Evolutionary conservation across 2,329 filamentous ascomycete genomes (phyloP).

Genomic region (Colletotrichum sp.): DNA sequence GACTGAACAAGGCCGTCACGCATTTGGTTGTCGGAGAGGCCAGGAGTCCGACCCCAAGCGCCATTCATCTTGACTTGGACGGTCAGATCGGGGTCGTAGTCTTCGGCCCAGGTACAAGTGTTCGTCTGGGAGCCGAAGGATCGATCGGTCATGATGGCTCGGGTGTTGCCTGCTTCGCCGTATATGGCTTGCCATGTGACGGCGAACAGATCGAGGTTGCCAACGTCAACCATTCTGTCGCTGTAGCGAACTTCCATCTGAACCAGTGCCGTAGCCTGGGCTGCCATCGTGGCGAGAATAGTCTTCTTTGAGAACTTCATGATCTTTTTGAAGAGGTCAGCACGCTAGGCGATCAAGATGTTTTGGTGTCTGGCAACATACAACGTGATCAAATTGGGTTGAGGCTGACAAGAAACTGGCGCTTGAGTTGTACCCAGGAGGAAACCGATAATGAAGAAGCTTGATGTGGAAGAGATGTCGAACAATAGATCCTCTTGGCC

Average conservation of each 20-base stretch:
- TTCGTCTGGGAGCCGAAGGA: constrained; percentile 5
- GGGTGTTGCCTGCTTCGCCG: constrained; percentile 16
- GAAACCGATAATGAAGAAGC: background rate
- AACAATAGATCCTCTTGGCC: background rate
- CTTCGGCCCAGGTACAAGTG: constrained; percentile 9
- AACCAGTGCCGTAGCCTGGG: constrained; percentile 6
- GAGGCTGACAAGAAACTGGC: background rate
- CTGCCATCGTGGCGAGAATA: constrained; percentile 6
- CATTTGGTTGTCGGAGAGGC: constrained; percentile 15
- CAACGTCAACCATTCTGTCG: constrained; percentile 22
- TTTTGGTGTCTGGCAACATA: background rate
- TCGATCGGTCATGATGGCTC: constrained; percentile 15
- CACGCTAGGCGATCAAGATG: fast-evolving
- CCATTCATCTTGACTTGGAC: constrained; percentile 19
- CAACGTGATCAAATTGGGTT: background rate
- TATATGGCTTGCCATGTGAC: constrained; percentile 21
- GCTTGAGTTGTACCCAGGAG: background rate
- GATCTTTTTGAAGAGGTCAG: background rate
- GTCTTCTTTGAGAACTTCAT: constrained; percentile 10
- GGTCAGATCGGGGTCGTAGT: constrained; percentile 12
- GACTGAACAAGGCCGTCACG: constrained; percentile 20
- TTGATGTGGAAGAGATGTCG: background rate
- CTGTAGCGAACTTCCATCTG: constrained; percentile 22
- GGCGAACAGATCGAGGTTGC: constrained; percentile 20
- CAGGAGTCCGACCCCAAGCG: constrained; percentile 18